Evolutionary conservation across 306 rosid genomes (phyloP), one percentile per base, ranked within the genome.

Genomic region (Fagus sylvatica): DNA sequence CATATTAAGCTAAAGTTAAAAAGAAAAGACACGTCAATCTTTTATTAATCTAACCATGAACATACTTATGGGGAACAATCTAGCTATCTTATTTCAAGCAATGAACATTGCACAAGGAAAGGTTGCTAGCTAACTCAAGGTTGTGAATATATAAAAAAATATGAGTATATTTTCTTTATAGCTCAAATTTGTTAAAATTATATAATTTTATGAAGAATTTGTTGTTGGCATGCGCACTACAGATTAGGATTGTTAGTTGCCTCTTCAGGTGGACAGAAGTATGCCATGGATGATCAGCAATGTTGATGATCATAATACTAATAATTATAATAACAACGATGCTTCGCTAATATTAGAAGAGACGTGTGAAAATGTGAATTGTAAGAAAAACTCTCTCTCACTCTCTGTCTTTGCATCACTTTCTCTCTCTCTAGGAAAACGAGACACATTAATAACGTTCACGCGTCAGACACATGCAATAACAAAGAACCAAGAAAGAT

Each of bases 391-490:
- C 15, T 11, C 46, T 36, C 30, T 39, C 39, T 34, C 7, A 28
- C n/a, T 40, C 4, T 57, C 56, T 12, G 53, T 34, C 55, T 79
- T 34, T 39, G 48, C 16, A 67, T 53, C 76, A 51, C 82, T 73
- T 69, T 46, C 51, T 72, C 65, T 53, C 17, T 33, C 79, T 72
- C 70, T 80, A 33, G 82, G 73, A 56, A 84, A 84, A 74, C 80
- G 87, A 80, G 75, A 80, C 36, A 69, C 85, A 87, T 87, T 89
- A 59, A 87, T 80, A 82, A 80, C 75, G 64, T 73, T 85, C 87
- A 85, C 85, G 87, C 89, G 85, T 85, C 80, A 84, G 76, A 77
- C 57, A 79, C 87, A 85, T 74, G 86, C 80, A 78, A 56, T 33
- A 71, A 81, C 72, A 84, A 73, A 74, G 54, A 80, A 79, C 68